Conservation (phyloP, 2,329 filamentous ascomycete genomes). For the Aquanectria penicillioides region DNA sequence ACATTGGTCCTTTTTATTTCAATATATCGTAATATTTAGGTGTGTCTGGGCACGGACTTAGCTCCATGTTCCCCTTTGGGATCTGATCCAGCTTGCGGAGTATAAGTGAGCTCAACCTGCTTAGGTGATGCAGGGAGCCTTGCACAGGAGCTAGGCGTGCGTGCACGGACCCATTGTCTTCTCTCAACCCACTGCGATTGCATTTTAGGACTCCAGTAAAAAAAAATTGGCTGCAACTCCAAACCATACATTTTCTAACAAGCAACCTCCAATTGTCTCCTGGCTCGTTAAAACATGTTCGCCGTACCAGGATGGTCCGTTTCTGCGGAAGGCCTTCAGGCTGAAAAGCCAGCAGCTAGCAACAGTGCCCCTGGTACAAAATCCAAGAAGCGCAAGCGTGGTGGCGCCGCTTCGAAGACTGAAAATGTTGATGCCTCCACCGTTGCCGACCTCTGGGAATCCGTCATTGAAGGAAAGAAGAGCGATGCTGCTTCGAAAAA, state of each 20-base stretch:
- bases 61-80: too few relatives aligned
- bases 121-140: background rate
- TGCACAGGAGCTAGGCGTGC: background rate
- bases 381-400: constrained; percentile 68
- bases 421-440: constrained; percentile 73
- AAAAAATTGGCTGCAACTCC: constrained; percentile 21
- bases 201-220: constrained; percentile 14
- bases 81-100: too few relatives aligned
- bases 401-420: constrained; percentile 30
- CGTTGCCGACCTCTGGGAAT: constrained; percentile 81
- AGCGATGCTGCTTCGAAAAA: constrained; percentile 35
- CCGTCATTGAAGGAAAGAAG: constrained; percentile 77
- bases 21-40: too few relatives aligned
- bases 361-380: constrained; percentile 53
- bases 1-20: too few relatives aligned
- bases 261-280: constrained; percentile 2
- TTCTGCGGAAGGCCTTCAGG: constrained; percentile 75
- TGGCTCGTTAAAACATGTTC: constrained; percentile 71
- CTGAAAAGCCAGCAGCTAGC: constrained; percentile 62
- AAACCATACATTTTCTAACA: constrained; percentile 15
- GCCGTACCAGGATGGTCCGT: constrained; percentile 94
- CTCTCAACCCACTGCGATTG: too few relatives aligned
- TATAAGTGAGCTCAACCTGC: too few relatives aligned
- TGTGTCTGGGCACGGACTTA: too few relatives aligned
- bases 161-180: constrained; percentile 11